Conservation (phyloP, 108 stramenopile genomes). For the Cyclostephanos tholiformis region DNA sequence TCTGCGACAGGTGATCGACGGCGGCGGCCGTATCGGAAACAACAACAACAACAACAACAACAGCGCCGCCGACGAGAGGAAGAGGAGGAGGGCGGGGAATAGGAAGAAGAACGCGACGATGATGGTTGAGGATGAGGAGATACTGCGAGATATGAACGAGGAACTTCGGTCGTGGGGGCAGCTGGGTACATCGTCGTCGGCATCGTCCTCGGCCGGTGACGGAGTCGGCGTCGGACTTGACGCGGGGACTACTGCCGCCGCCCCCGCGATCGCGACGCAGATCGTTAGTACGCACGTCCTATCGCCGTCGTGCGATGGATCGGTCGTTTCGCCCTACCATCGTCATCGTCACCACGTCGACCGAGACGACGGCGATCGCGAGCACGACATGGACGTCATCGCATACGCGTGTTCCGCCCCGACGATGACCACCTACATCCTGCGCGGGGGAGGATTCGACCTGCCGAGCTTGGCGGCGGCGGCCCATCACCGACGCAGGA, state of each 20-base stretch:
- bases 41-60: neutral
- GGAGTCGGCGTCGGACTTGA: neutral
- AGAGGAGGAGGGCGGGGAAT: constrained; percentile 20
- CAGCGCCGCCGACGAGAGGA: neutral
- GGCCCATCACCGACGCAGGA: constrained; percentile 21
- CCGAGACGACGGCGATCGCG: neutral
- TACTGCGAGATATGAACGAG: constrained; percentile 36
- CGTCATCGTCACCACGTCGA: too few relatives aligned
- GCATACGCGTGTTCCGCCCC: constrained; percentile 4
- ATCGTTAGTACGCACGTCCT: constrained; percentile 10
- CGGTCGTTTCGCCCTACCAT: constrained; percentile 3
- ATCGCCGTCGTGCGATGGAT: constrained; percentile 5
- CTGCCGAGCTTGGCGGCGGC: constrained; percentile 28
- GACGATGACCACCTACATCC: constrained; percentile 34
- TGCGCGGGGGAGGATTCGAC: constrained; percentile 48
- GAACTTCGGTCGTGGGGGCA: constrained; percentile 26
- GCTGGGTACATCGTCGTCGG: neutral
- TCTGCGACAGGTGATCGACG: constrained; percentile 23
- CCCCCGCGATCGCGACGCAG: neutral
- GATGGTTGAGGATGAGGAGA: constrained; percentile 36
- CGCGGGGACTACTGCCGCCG: neutral
- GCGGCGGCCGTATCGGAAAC: neutral
- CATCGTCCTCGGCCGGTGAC: neutral
- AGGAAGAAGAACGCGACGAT: constrained; percentile 38
- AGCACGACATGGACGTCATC: neutral